Evolutionary conservation across 1,284 basidiomycete species (phyloP), one percentile per base, ranked within the genome.

Genomic region (Ceratorhiza oryzae-sativae): DNA sequence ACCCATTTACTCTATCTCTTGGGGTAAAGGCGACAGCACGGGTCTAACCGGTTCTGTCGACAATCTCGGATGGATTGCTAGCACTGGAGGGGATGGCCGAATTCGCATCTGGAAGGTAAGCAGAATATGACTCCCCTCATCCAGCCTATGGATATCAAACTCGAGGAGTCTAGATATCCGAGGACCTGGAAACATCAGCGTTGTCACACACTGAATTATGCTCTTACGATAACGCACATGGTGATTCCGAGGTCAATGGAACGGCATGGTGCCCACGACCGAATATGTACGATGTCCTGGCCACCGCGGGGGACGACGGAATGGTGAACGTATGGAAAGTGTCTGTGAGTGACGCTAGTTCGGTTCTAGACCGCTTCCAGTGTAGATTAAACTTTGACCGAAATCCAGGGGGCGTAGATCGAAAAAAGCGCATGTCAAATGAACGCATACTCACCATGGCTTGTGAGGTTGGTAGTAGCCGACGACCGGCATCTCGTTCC

Each of bases 1-100:
- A 59, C 89, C 87, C 25, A 85, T 97, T 18, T 97, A 93, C 79
- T 90, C 89, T 15, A 83, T 96, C 18, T 88, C 87, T 73, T 97
- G 95, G 95, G 85, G 86, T 30, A 4, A 41, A 25, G 73, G 71
- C 61, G 71, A 74, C 0, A 48, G 32, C 39, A 15, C 45, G 32
- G 53, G 27, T n/a, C 48, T 42, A 53, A 71, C 62, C 10, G 76
- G 73, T 13, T 62, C 71, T 9, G 71, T 72, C 23, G 77, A 76
- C 2, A 77, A 77, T 23, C 74, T 85, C 1, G 86, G 86, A 0
- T 78, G 83, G 39, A 77, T 87, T 15, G 84, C 83, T 0, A 83
- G 81, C 5, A 82, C 79, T 5, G 85, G 84, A 1, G 85, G 83
- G 3, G 86, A 88, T 76, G 86, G 86, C 2, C 80, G 79, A 20